Percentiles rank a stretch among this genome's conserved stretches.
These are phyloP conservation scores for Citrus cavaleriei DNA, from an alignment of 345 rosid genomes.

Conservation along the genomic window DNA sequence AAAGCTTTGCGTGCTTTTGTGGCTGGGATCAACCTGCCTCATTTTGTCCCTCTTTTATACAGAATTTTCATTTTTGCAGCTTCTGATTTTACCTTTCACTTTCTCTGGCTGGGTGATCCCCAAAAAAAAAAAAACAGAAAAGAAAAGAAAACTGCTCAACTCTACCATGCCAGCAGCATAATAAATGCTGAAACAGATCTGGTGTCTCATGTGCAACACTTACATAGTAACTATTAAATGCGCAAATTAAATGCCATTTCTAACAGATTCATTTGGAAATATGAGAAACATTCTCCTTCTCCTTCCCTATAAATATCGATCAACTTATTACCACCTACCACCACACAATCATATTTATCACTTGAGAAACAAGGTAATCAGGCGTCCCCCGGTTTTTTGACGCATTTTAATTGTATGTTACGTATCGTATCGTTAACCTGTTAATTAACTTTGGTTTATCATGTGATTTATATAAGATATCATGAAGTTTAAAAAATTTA, in stretches of 20 bases:
- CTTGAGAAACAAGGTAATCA: background rate
- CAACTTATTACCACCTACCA: background rate
- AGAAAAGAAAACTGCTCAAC: background rate
- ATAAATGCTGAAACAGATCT: background rate
- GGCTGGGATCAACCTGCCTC: conserved; percentile 12
- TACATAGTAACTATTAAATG: background rate
- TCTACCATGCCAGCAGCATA: background rate
- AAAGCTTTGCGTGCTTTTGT: conserved; percentile 31
- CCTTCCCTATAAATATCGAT: too few relatives aligned
- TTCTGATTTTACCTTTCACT: background rate
- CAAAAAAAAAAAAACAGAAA: too few relatives aligned
- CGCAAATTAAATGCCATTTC: background rate
- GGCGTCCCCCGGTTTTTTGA: background rate
- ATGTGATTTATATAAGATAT: too few relatives aligned
- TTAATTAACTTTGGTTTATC: background rate
- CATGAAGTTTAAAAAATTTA: too few relatives aligned
- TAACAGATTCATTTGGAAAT: background rate
- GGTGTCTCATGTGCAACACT: background rate
- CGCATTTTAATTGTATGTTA: background rate
- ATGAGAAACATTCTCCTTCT: background rate
- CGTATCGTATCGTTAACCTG: background rate
- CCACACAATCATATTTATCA: background rate
- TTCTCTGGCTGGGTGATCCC: background rate
- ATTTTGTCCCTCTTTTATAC: background rate
- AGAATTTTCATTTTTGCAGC: background rate